phyloP scores from a whole-genome alignment of 176 grass and related monocot species.

The Juncus inflexus region DNA sequence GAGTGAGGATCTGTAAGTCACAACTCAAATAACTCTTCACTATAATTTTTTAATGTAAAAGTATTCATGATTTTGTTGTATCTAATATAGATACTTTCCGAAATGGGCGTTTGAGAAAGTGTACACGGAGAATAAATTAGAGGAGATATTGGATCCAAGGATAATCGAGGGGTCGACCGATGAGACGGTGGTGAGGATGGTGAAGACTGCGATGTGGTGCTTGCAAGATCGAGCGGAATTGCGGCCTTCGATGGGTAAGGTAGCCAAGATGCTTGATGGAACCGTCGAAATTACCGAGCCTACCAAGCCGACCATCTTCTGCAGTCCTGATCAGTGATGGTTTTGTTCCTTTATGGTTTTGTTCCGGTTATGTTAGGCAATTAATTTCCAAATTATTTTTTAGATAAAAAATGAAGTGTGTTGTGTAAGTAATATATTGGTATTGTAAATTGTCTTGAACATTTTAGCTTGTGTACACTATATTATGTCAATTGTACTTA shows the following conservation, averaged over 20 bases:
- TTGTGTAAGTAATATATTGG: too few relatives aligned
- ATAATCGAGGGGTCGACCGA: slow-evolving; percentile 41
- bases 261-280: slow-evolving; percentile 90
- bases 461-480: too few relatives aligned
- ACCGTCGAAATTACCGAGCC: slow-evolving; percentile 87
- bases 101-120: slow-evolving; percentile 94
- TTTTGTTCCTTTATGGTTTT: background rate
- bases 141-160: slow-evolving; percentile 66
- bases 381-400: too few relatives aligned
- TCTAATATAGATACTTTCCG: slow-evolving; percentile 39
- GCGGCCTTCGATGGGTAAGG: slow-evolving; percentile 89
- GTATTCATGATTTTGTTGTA: too few relatives aligned
- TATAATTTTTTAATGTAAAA: background rate
- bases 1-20: slow-evolving; percentile 78
- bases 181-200: slow-evolving; percentile 75
- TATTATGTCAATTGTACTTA: too few relatives aligned
- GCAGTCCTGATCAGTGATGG: slow-evolving; percentile 53
- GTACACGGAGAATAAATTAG: slow-evolving; percentile 66
- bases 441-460: too few relatives aligned
- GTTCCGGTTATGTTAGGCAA: background rate
- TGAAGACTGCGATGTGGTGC: slow-evolving; percentile 97
- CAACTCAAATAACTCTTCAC: background rate
- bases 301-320: slow-evolving; percentile 72
- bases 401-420: too few relatives aligned
- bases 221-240: slow-evolving; percentile 85